Conservation (phyloP, 1,284 basidiomycete genomes). For the Leccinum subspadiceum region DNA sequence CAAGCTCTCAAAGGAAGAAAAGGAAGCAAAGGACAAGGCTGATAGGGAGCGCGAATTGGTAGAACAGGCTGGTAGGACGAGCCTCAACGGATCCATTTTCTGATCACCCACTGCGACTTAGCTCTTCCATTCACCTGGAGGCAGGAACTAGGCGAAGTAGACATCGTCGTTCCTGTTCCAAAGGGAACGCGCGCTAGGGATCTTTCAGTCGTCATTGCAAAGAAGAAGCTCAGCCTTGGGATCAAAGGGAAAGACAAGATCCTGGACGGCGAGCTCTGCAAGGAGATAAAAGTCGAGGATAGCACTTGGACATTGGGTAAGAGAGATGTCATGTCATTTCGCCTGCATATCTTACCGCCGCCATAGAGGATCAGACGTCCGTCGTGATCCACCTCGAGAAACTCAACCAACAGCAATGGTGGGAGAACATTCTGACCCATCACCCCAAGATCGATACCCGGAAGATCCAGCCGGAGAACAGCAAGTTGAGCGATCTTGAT, state of each 20-base stretch:
- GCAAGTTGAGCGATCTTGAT: constrained; percentile 94
- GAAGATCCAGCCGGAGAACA: constrained; percentile 95
- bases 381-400: constrained; percentile 87
- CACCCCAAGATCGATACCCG: constrained; percentile 97
- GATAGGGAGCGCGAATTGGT: constrained; percentile 67
- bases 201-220: constrained; percentile 73
- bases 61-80: constrained; percentile 80
- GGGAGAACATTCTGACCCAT: constrained; percentile 94
- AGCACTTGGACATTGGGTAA: constrained; percentile 95
- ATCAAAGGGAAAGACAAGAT: constrained; percentile 86
- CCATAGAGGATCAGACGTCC: constrained; percentile 73
- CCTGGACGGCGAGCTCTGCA: constrained; percentile 87
- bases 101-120: constrained; percentile 34
- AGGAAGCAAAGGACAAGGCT: constrained; percentile 67
- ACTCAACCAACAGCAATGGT: constrained; percentile 88
- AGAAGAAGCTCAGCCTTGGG: constrained; percentile 80
- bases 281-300: constrained; percentile 93
- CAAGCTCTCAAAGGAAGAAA: constrained; percentile 75
- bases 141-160: constrained; percentile 87
- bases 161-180: constrained; percentile 82
- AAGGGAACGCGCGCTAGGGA: constrained; percentile 83
- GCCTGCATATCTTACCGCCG: constrained; percentile 8
- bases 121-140: constrained; percentile 92
- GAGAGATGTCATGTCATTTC: constrained; percentile 3
- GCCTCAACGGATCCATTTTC: constrained; percentile 5